phyloP scores from a whole-genome alignment of 176 grass and related monocot genomes.

The Areca catechu region DNA sequence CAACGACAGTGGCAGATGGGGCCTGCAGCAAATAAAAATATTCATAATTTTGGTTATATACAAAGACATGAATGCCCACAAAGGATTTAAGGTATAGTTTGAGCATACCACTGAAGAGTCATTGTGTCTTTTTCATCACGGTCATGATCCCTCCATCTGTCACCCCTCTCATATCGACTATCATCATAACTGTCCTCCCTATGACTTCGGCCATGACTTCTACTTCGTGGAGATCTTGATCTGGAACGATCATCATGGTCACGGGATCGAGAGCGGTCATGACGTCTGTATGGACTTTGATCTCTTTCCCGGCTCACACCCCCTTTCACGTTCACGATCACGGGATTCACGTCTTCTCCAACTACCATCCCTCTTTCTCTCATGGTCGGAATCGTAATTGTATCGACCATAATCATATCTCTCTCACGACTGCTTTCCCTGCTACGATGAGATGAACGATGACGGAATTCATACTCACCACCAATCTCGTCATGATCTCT shows the following conservation, averaged over 20 bases:
- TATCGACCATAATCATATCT: slow-evolving; percentile 56
- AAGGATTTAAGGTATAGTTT: slow-evolving; percentile 6
- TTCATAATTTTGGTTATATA: too few species aligned
- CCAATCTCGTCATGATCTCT: slow-evolving; percentile 49
- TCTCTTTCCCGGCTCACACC: slow-evolving; percentile 62
- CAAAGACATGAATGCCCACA: too few species aligned
- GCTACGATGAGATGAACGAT: slow-evolving; percentile 41
- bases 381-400: slow-evolving; percentile 53
- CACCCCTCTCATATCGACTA: slow-evolving; percentile 60
- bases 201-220: slow-evolving; percentile 40
- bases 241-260: slow-evolving; percentile 42
- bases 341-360: slow-evolving; percentile 52
- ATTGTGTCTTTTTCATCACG: slow-evolving; percentile 61
- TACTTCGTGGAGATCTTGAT: slow-evolving; percentile 64
- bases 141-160: slow-evolving; percentile 51
- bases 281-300: slow-evolving; percentile 44
- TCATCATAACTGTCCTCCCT: slow-evolving; percentile 73
- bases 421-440: slow-evolving; percentile 53
- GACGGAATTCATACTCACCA: slow-evolving; percentile 47
- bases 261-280: slow-evolving; percentile 45
- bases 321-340: slow-evolving; percentile 50
- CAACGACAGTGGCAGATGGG: slow-evolving; percentile 81
- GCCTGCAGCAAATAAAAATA: slow-evolving; percentile 39
- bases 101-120: slow-evolving; percentile 55
- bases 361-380: slow-evolving; percentile 54